A percentile compares a stretch with the other conserved stretches of the same genome.
Conservation (phyloP, 768 basidiomycete genomes). For the Infundibulicybe gibba region DNA sequence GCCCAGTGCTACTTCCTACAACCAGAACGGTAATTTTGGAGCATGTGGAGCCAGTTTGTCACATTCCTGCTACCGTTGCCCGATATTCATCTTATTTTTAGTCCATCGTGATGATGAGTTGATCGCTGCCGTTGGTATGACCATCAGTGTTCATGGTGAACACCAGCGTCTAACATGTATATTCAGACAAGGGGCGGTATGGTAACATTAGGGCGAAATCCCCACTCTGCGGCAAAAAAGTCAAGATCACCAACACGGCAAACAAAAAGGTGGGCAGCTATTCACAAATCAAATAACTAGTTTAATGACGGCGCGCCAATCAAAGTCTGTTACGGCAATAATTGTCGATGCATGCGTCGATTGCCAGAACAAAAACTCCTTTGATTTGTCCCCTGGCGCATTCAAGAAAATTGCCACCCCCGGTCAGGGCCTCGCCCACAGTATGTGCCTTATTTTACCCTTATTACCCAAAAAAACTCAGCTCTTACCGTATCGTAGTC, state of each 20-base stretch:
- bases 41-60: conserved; percentile 60
- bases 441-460: conserved; percentile 32
- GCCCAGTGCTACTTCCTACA: conserved; percentile 60
- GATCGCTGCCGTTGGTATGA: conserved; percentile 63
- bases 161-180: conserved; percentile 1
- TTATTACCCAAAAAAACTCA: conserved; percentile 1
- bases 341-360: conserved; percentile 84
- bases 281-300: background rate
- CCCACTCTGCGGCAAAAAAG: conserved; percentile 58
- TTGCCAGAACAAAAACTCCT: conserved; percentile 60
- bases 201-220: conserved; percentile 44
- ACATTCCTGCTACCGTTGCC: conserved; percentile 10
- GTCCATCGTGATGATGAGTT: conserved; percentile 50
- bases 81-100: conserved; percentile 1
- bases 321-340: conserved; percentile 44
- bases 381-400: conserved; percentile 71
- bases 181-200: conserved; percentile 48
- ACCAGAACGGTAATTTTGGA: conserved; percentile 70
- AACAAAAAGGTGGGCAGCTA: conserved; percentile 41
- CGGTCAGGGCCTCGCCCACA: conserved; percentile 50
- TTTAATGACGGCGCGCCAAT: conserved; percentile 2
- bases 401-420: conserved; percentile 55
- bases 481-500: conserved; percentile 26
- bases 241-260: conserved; percentile 51
- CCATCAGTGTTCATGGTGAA: background rate